phyloP scores from a whole-genome alignment of 306 rosid genomes.

The Lathyrus oleraceus region DNA sequence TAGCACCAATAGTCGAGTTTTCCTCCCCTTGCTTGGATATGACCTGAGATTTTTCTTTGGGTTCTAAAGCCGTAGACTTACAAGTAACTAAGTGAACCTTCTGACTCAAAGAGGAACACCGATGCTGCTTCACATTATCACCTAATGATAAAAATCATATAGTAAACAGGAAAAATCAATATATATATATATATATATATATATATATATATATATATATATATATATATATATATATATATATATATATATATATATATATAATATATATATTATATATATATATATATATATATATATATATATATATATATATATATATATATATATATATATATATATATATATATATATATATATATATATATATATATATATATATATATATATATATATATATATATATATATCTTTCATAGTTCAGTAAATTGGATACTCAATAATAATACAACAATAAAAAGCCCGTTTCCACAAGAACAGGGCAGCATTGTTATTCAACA shows the following conservation, averaged over 20 bases:
- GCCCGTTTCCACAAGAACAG: background rate
- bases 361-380: no score
- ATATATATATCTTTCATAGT: constrained; percentile 2
- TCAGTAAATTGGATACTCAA: no score
- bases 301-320: no score
- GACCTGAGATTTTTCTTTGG: constrained; percentile 30
- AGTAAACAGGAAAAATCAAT: background rate
- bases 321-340: no score
- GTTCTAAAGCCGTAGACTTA: constrained; percentile 27
- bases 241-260: no score
- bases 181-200: no score
- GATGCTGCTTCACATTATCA: constrained; percentile 25
- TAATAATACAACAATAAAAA: constrained; percentile 9
- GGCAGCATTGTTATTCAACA: background rate
- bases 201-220: no score
- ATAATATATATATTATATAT: no score
- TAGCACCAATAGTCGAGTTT: constrained; percentile 17
- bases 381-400: no score
- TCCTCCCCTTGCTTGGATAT: constrained; percentile 1
- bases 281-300: no score
- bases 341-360: no score
- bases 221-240: no score
- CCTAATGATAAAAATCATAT: constrained; percentile 31
- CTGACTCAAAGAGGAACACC: constrained; percentile 29
- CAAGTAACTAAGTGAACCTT: constrained; percentile 19